Conservation (phyloP, 1,284 basidiomycete genomes). For the Tausonia pullulans region DNA sequence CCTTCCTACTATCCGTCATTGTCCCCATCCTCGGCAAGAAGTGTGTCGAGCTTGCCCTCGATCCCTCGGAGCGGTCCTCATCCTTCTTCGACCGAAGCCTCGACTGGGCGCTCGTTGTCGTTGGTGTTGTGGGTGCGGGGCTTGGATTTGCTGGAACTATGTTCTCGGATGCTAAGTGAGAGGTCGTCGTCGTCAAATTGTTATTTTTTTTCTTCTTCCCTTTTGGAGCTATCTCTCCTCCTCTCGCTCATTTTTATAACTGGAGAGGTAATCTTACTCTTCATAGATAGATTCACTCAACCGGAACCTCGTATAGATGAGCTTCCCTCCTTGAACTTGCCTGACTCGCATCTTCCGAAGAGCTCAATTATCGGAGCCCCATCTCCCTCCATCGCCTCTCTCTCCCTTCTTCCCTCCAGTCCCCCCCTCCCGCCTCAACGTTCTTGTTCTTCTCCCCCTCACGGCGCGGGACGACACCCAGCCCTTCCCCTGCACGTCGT, state of each 20-base stretch:
- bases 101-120: not conserved
- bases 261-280: no score
- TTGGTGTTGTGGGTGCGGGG: constrained; percentile 2
- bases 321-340: no score
- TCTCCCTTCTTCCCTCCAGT: constrained; percentile 9
- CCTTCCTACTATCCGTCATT: constrained; percentile 12
- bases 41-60: not conserved
- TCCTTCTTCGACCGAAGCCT: not conserved
- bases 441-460: not conserved
- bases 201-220: no score
- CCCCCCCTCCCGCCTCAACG: not conserved
- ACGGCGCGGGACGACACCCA: not conserved
- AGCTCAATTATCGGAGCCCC: not conserved
- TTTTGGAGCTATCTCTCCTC: no score
- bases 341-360: no score
- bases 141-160: not conserved
- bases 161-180: no score
- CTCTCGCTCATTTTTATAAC: no score
- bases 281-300: no score
- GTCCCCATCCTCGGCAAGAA: constrained; percentile 14
- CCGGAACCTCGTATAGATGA: no score
- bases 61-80: not conserved
- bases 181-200: no score
- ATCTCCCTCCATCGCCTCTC: constrained; percentile 10
- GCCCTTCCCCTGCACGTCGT: constrained; percentile 1